Evolutionary conservation across 83 land plant species (phyloP), one percentile per base, ranked within the genome.

Genomic region (Picea mariana): DNA sequence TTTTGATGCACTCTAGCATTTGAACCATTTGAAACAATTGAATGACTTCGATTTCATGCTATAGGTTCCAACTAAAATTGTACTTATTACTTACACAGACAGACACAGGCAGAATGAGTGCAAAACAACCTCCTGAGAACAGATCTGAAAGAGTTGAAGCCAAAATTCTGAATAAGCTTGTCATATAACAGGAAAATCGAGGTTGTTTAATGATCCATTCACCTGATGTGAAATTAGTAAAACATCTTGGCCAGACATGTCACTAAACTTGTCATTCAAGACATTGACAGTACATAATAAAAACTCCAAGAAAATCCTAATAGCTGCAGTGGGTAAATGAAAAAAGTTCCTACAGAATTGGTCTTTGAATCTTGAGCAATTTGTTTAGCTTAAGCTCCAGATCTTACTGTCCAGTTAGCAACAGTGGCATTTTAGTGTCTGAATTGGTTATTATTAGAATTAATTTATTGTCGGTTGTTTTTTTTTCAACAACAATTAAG

Each of bases 391-490:
- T 9, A 23, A 67, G 59, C 59, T 55, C 3, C 15, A 55, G 3
- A 11, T 67, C 21, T 1, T 69, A 62, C 31, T 24, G 16, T 23
- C 78, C 23, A 52, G 18, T 76, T 55, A 76, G 62, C 24, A 76
- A 52, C 23, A 47, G 9, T 52, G 4, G 27, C 2, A 47, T 73
- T 47, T 73, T 47, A 76, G 26, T 31, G 52, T 26, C 61, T 76
- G 62, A 75, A 49, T 73, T 55, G 55, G 24, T 11, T 24, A 15
- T 58, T 71, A 12, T 81, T 78, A 80, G 40, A 12, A 63, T 80
- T 40, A 18, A 26, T 1, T 63, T 49, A 13, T 55, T 63, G 26
- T 27, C 27, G 8, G 47, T 16, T 6, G 55, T 27, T 27, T 27
- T 27, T 27, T 13, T 62, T 24, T 18, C 5, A 76, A 76, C 15